Conservation (phyloP, 164 flowering plant genomes). For the Tetrastigma voinierianum region DNA sequence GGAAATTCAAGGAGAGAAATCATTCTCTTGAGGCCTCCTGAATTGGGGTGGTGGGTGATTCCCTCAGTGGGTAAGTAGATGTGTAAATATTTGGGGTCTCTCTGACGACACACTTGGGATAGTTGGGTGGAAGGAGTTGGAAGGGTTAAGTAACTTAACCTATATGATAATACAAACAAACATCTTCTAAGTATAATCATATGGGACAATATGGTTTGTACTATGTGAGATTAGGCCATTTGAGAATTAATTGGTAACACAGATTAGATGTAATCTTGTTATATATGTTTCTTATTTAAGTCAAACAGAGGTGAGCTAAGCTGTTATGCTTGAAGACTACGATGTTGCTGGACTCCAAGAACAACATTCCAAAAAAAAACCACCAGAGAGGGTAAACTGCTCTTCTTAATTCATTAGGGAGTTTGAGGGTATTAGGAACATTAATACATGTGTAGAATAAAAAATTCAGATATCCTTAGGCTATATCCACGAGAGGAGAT, state of each 20-base stretch:
- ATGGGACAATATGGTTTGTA: not conserved
- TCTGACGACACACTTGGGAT: not conserved
- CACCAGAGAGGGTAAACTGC: constrained; percentile 16
- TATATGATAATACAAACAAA: constrained; percentile 5
- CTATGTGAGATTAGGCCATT: not conserved
- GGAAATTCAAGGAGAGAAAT: no score
- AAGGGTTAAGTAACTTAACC: constrained; percentile 15
- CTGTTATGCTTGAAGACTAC: not conserved
- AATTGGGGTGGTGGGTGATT: no score
- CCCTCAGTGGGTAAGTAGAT: no score
- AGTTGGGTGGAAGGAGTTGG: not conserved
- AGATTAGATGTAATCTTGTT: constrained; percentile 10
- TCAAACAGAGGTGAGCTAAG: constrained; percentile 9
- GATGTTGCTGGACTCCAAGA: constrained; percentile 11
- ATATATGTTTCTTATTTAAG: constrained; percentile 3
- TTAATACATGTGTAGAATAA: no score
- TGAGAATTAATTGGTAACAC: constrained; percentile 11
- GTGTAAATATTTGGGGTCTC: no score
- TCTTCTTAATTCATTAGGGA: not conserved
- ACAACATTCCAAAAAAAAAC: constrained; percentile 10
- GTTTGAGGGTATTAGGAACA: no score
- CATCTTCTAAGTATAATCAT: not conserved
- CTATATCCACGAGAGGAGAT: no score
- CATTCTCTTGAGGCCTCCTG: no score
- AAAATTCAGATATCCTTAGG: no score